Conservation (phyloP, 2,329 filamentous ascomycete genomes). For the Plectosphaerella plurivora region DNA sequence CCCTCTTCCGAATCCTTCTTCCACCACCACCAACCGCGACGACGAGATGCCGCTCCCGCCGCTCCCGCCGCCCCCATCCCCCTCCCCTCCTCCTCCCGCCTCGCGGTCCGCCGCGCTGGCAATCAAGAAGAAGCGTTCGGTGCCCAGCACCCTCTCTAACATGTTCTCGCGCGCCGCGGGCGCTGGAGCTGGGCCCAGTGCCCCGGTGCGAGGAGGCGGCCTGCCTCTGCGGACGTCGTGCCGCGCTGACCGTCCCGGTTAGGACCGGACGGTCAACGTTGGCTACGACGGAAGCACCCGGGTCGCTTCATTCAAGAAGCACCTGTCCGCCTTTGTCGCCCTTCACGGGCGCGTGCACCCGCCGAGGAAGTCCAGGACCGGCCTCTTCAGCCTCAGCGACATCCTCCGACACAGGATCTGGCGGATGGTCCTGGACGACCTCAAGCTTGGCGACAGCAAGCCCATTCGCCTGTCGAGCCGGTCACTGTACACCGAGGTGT, state of each 20-base stretch:
- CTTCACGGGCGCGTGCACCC: background rate
- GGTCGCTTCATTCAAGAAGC: background rate
- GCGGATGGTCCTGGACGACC: background rate
- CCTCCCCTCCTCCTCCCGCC: background rate
- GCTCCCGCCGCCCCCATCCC: background rate
- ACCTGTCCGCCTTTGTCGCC: background rate
- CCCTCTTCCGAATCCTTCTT: background rate
- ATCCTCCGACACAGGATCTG: background rate
- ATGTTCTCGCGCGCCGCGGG: background rate
- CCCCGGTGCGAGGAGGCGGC: background rate
- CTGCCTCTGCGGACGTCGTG: background rate
- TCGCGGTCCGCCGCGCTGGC: background rate
- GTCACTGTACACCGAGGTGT: slow-evolving; percentile 21
- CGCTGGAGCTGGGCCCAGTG: background rate
- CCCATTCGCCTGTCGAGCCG: slow-evolving; percentile 23
- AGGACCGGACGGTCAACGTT: background rate
- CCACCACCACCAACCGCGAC: background rate
- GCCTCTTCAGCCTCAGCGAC: background rate
- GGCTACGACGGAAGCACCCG: background rate
- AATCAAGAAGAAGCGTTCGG: background rate
- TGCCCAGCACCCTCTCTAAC: background rate
- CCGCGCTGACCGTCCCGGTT: background rate
- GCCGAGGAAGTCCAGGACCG: background rate
- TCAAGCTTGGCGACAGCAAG: slow-evolving; percentile 5
- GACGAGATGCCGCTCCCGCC: background rate